phyloP scores from a whole-genome alignment of 768 basidiomycete species.

The Tylopilus plumbeoviolaceoides region DNA sequence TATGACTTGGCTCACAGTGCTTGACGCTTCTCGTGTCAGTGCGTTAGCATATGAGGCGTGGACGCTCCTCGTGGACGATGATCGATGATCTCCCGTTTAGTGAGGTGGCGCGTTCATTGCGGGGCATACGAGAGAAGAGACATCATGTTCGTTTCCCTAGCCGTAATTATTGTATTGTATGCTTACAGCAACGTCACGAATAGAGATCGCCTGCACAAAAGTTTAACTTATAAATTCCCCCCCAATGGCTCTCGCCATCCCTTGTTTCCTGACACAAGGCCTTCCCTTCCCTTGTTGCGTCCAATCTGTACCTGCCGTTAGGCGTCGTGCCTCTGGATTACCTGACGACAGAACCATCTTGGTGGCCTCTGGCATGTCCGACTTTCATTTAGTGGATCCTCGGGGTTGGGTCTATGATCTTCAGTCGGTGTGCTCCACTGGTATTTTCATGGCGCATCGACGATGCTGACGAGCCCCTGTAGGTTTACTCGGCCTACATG shows the following conservation, averaged over 20 bases:
- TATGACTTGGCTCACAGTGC: neutral
- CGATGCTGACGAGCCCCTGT: constrained; percentile 1
- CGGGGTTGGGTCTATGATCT: constrained; percentile 79
- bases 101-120: constrained; percentile 22
- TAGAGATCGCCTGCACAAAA: constrained; percentile 2
- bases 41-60: constrained; percentile 3
- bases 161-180: constrained; percentile 16
- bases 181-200: constrained; percentile 13
- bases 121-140: constrained; percentile 6
- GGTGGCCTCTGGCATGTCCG: constrained; percentile 40
- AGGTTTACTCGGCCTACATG: constrained; percentile 74
- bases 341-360: neutral
- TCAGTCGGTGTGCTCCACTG: constrained; percentile 54
- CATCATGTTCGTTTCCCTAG: constrained; percentile 10
- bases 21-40: neutral
- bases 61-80: neutral
- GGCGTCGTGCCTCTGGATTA: neutral
- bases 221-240: constrained; percentile 19
- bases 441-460: neutral
- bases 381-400: constrained; percentile 71
- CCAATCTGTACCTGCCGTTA: neutral
- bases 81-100: neutral
- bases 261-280: neutral
- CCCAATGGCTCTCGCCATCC: neutral
- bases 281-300: neutral